These are phyloP conservation scores for Alternaria dauci DNA, from an alignment of 2,329 filamentous ascomycete species.

Conservation along the genomic window DNA sequence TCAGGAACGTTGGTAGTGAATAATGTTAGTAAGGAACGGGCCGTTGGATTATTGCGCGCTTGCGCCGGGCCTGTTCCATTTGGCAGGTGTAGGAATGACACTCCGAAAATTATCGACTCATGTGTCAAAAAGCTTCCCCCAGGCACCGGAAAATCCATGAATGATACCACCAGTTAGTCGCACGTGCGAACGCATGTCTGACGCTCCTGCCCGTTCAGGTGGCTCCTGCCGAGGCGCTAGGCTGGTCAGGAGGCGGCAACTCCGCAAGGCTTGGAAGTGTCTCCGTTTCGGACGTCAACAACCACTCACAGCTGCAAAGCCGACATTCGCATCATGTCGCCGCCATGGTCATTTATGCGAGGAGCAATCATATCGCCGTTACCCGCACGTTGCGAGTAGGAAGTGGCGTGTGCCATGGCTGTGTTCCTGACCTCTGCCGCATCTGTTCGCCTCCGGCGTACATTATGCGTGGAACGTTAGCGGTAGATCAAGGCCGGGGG, in stretches of 20 bases:
- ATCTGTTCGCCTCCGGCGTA: conserved; percentile 4
- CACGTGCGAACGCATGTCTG: conserved; percentile 30
- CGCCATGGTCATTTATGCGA: conserved; percentile 27
- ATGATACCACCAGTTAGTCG: conserved; percentile 18
- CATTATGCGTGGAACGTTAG: conserved; percentile 6
- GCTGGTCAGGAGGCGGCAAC: conserved; percentile 9
- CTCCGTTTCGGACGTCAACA: conserved; percentile 26
- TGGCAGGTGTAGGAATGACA: conserved; percentile 6
- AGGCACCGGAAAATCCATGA: conserved; percentile 12
- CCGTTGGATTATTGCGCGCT: conserved; percentile 2
- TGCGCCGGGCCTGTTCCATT: conserved; percentile 4
- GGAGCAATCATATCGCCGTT: conserved; percentile 37
- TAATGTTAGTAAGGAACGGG: conserved; percentile 5
- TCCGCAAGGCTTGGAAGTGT: conserved; percentile 13
- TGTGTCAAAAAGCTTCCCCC: not conserved
- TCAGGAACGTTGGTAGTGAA: not conserved
- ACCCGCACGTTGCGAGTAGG: conserved; percentile 26
- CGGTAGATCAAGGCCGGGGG: conserved; percentile 4
- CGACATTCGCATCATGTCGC: conserved; percentile 22
- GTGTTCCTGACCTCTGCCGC: conserved; percentile 3
- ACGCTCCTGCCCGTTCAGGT: conserved; percentile 26
- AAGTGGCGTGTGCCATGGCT: conserved; percentile 11
- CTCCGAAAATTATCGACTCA: not conserved
- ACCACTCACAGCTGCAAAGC: conserved; percentile 37
- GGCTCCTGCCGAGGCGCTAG: conserved; percentile 31